phyloP scores from a whole-genome alignment of 768 basidiomycete genomes.

The Candolleomyces eurysporus region DNA sequence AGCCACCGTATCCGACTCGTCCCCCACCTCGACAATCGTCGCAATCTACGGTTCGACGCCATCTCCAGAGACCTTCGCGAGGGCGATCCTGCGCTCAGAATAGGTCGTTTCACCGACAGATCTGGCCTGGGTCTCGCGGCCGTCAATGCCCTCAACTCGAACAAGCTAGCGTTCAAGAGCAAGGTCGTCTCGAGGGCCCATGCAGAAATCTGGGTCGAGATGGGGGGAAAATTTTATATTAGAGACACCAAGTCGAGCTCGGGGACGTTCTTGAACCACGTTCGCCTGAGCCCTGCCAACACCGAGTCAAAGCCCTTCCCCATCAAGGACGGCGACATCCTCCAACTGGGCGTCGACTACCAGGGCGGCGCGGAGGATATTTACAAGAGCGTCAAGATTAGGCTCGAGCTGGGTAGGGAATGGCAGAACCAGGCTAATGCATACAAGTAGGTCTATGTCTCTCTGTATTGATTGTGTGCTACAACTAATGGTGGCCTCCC shows the following conservation, averaged over 20 bases:
- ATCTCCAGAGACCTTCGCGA: slow-evolving; percentile 82
- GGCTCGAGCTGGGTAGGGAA: slow-evolving; percentile 83
- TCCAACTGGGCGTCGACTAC: slow-evolving; percentile 96
- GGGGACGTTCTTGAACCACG: slow-evolving; percentile 95
- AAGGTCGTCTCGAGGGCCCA: slow-evolving; percentile 95
- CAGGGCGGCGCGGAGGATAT: slow-evolving; percentile 97
- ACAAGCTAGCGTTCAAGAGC: slow-evolving; percentile 90
- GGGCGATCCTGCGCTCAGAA: slow-evolving; percentile 70
- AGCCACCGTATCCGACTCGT: slow-evolving; percentile 86
- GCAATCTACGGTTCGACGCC: slow-evolving; percentile 89
- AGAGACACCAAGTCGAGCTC: slow-evolving; percentile 86
- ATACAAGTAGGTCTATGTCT: slow-evolving; percentile 69
- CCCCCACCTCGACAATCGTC: slow-evolving; percentile 88
- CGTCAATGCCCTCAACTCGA: slow-evolving; percentile 66
- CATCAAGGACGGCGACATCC: slow-evolving; percentile 89
- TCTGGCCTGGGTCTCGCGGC: slow-evolving; percentile 64
- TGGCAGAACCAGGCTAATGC: slow-evolving; percentile 89
- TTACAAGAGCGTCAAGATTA: slow-evolving; percentile 95
- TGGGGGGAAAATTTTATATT: slow-evolving; percentile 73
- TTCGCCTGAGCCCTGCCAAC: slow-evolving; percentile 81
- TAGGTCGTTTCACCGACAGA: slow-evolving; percentile 93
- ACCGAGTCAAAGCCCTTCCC: slow-evolving; percentile 74
- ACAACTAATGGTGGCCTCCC: slow-evolving; percentile 4
- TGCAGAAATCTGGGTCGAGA: slow-evolving; percentile 89
- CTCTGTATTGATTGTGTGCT: slow-evolving; percentile 7